Evolutionary conservation across 2,329 filamentous ascomycete genomes (phyloP).

Genomic region (Ophiostoma fasciatum): DNA sequence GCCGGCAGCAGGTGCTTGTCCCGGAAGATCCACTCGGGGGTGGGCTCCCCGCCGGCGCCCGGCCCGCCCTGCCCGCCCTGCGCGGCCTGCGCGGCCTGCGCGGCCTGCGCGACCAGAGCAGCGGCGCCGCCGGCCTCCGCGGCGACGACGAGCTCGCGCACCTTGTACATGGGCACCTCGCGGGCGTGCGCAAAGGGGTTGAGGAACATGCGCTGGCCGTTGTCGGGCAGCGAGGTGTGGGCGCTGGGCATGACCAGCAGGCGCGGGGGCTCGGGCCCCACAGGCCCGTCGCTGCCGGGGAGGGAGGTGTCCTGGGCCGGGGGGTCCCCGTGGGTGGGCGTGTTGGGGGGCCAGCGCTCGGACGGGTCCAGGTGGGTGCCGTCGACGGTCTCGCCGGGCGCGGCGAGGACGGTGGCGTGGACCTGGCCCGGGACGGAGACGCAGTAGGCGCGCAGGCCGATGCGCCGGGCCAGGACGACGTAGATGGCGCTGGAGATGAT

Average conservation of each 20-base stretch:
- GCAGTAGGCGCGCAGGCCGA: conserved; percentile 63
- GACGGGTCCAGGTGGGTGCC: conserved; percentile 23
- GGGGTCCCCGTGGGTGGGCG: too few species aligned
- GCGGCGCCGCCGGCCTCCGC: too few species aligned
- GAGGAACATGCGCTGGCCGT: conserved; percentile 54
- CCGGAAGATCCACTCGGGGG: too few species aligned
- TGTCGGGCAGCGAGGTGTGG: conserved; percentile 5
- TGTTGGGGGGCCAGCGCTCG: too few species aligned
- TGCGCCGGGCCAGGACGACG: conserved; percentile 57
- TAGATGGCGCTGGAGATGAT: conserved; percentile 80
- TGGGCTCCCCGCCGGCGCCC: too few species aligned
- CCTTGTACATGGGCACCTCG: conserved; percentile 46
- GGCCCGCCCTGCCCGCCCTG: too few species aligned
- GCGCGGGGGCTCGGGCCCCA: too few species aligned
- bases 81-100: too few species aligned
- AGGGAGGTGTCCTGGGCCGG: too few species aligned
- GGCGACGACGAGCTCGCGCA: conserved; percentile 27
- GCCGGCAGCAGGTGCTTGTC: conserved; percentile 53
- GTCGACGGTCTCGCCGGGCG: conserved; percentile 45
- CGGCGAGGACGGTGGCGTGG: conserved; percentile 59
- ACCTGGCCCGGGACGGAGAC: conserved; percentile 78
- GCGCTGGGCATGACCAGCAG: too few species aligned
- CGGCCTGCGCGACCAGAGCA: too few species aligned
- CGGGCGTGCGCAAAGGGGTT: conserved; percentile 61
- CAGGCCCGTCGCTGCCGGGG: too few species aligned